A percentile compares a stretch with the other conserved stretches of the same genome.
These are phyloP conservation scores for Vanrija humicola DNA, from an alignment of 1,284 basidiomycete genomes.

Conservation along the genomic window DNA sequence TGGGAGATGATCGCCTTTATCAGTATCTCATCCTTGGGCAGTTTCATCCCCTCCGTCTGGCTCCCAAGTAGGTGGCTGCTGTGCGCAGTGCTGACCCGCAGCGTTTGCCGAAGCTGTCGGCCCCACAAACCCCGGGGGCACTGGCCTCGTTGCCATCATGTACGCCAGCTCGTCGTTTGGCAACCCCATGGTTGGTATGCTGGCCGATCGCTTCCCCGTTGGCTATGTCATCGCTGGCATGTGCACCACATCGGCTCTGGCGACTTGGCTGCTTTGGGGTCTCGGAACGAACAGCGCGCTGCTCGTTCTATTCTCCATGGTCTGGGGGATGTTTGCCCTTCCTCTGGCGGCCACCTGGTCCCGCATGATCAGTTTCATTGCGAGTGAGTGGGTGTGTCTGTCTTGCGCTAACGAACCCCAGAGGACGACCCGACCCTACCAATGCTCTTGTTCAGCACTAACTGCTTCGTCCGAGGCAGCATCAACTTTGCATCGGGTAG, in stretches of 20 bases:
- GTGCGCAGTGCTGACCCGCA: background rate
- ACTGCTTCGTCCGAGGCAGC: conserved; percentile 35
- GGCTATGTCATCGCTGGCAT: conserved; percentile 31
- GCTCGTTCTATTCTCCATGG: conserved; percentile 28
- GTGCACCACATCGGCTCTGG: conserved; percentile 32
- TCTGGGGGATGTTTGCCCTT: conserved; percentile 30
- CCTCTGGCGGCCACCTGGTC: conserved; percentile 37
- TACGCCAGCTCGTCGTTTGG: conserved; percentile 44
- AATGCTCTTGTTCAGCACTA: conserved; percentile 36
- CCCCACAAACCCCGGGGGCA: conserved; percentile 35
- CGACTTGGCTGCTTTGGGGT: conserved; percentile 47
- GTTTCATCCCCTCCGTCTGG: conserved; percentile 45
- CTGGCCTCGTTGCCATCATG: conserved; percentile 40
- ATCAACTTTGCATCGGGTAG: conserved; percentile 40
- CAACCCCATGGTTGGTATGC: conserved; percentile 33
- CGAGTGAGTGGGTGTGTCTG: conserved; percentile 21
- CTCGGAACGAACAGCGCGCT: conserved; percentile 32
- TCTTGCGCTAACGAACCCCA: background rate
- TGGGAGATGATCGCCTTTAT: conserved; percentile 35
- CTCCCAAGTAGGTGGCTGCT: conserved; percentile 34
- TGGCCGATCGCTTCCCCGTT: conserved; percentile 39
- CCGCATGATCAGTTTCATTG: conserved; percentile 30
- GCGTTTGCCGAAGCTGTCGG: conserved; percentile 39
- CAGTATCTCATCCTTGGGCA: conserved; percentile 36
- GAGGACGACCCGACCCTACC: conserved; percentile 40